These are phyloP conservation scores for Logfia minima DNA, from an alignment of 129 eudicot genomes.

Conservation along the genomic window DNA sequence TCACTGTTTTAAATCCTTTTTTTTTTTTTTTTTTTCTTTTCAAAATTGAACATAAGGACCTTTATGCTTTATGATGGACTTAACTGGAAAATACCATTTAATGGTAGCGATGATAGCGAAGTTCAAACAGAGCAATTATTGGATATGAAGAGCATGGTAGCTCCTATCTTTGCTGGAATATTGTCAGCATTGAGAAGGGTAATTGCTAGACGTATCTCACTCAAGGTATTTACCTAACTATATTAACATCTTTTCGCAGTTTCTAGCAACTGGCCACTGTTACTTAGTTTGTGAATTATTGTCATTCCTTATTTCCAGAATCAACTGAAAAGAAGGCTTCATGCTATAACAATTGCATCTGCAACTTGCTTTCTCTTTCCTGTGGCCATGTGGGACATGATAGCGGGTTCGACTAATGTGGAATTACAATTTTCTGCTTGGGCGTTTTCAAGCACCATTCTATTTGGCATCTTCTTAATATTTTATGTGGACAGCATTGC, in stretches of 20 bases:
- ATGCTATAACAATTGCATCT: constrained; percentile 89
- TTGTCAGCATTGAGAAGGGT: constrained; percentile 92
- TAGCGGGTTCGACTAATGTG: constrained; percentile 74
- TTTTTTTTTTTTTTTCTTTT: background rate
- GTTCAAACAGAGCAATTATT: constrained; percentile 44
- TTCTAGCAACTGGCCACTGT: background rate
- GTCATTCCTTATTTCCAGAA: constrained; percentile 44
- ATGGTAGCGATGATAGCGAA: constrained; percentile 45
- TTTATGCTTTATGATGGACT: constrained; percentile 34
- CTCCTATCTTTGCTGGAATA: constrained; percentile 89
- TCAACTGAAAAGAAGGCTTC: constrained; percentile 84
- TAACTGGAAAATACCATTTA: constrained; percentile 69
- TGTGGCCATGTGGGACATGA: constrained; percentile 98
- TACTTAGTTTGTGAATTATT: constrained; percentile 18
- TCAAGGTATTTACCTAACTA: constrained; percentile 56
- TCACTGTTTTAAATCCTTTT: constrained; percentile 2
- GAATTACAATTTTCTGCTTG: constrained; percentile 83
- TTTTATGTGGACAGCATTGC: constrained; percentile 87
- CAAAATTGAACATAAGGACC: background rate
- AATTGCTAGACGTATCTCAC: constrained; percentile 81
- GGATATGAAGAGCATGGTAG: constrained; percentile 66
- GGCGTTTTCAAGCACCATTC: constrained; percentile 74
- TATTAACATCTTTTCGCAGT: background rate
- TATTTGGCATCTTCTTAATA: constrained; percentile 76
- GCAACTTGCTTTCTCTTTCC: constrained; percentile 97